Percentiles rank a stretch among this genome's conserved stretches.
Conservation (phyloP, 106 monocot species). For the Amphibolis antarctica region DNA sequence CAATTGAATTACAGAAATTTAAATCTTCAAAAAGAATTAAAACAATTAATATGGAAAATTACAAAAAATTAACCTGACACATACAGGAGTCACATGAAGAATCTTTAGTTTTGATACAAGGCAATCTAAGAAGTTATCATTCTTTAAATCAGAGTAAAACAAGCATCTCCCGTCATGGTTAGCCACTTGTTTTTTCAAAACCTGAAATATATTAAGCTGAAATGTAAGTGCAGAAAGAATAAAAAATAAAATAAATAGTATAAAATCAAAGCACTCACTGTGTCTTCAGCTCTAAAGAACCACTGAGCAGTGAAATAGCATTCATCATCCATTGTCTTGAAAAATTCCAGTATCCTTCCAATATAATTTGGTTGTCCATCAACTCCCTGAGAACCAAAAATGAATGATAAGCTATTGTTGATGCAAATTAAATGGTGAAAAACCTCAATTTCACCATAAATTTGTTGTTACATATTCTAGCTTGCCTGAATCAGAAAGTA, state of each 20-base stretch:
- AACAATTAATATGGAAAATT: neutral
- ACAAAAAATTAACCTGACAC: slow-evolving; percentile 6
- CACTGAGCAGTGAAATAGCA: slow-evolving; percentile 61
- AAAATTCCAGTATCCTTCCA: slow-evolving; percentile 74
- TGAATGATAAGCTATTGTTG: neutral
- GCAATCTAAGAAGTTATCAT: slow-evolving; percentile 76
- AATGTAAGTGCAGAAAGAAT: neutral
- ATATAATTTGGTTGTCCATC: slow-evolving; percentile 58
- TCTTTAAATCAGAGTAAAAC: slow-evolving; percentile 64
- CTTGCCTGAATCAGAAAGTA: no score
- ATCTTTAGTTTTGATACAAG: slow-evolving; percentile 69
- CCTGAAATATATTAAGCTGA: slow-evolving; percentile 21
- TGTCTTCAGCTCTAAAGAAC: slow-evolving; percentile 77
- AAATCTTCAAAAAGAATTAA: neutral
- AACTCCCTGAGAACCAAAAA: slow-evolving; percentile 24
- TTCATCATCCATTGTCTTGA: slow-evolving; percentile 49
- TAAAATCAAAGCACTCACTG: slow-evolving; percentile 34
- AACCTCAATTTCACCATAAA: neutral
- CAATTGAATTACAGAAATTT: no score
- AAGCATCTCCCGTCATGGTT: slow-evolving; percentile 54
- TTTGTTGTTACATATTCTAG: neutral
- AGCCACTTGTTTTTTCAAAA: slow-evolving; percentile 54
- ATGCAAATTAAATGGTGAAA: neutral
- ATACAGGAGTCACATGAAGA: slow-evolving; percentile 43
- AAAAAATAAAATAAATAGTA: neutral